These are phyloP conservation scores for Candida maltosa DNA, from an alignment of 805 yeast genomes.

Conservation along the genomic window DNA sequence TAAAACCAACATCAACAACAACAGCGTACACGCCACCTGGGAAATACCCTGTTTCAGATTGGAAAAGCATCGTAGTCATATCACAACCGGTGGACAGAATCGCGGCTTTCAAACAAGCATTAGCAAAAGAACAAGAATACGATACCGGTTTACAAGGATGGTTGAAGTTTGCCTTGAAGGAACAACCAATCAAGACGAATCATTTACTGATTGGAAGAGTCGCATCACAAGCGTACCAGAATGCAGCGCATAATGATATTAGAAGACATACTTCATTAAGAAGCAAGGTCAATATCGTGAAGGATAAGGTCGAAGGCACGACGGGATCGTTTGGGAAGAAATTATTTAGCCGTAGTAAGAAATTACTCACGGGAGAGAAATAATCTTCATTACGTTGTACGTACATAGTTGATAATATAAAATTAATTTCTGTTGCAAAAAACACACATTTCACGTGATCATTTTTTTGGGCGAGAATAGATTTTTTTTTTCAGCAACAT, in stretches of 20 bases:
- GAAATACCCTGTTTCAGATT: conserved; percentile 33
- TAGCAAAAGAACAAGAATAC: conserved; percentile 37
- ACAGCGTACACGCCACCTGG: too few relatives aligned
- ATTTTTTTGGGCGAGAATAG: not conserved
- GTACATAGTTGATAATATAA: not conserved
- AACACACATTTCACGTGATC: too few relatives aligned
- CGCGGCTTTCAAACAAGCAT: conserved; percentile 38
- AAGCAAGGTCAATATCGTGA: conserved; percentile 46
- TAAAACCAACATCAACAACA: conserved; percentile 2
- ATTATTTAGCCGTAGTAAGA: conserved; percentile 54
- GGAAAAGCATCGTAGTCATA: conserved; percentile 38
- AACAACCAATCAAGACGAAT: conserved; percentile 21
- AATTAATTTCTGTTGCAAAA: too few relatives aligned
- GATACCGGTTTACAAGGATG: conserved; percentile 61
- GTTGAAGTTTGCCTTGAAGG: conserved; percentile 46
- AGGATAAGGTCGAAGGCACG: conserved; percentile 44
- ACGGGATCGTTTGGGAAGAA: conserved; percentile 48
- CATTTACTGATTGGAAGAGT: conserved; percentile 47
- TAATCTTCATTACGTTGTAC: too few relatives aligned
- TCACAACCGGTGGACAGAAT: conserved; percentile 43
- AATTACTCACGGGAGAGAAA: conserved; percentile 21
- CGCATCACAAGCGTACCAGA: conserved; percentile 64
- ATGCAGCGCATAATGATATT: conserved; percentile 55
- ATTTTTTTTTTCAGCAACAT: too few relatives aligned
- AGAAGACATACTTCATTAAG: conserved; percentile 50